Base-by-base conservation (phyloP, 1,139 yeast genomes). In the Meyerozyma smithsonii region DNA sequence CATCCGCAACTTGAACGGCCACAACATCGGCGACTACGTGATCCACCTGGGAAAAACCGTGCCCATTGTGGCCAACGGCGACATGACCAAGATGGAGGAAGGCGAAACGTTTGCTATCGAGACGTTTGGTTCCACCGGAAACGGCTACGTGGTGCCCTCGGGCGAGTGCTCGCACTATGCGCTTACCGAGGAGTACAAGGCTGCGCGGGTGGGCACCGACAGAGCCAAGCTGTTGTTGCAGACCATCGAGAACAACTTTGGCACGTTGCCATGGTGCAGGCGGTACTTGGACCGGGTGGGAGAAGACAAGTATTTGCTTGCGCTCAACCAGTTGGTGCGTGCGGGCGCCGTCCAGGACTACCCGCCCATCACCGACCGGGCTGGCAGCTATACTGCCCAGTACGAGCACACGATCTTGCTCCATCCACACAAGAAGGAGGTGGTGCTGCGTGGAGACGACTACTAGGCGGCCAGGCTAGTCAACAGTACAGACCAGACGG, bases 51-150 rank as follows among this genome's bases (percentile, higher is more conserved):
- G 97, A 46, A 92, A 92, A 61, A 81, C 94, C 16, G 97, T 92
- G 36, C 99, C 99, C 16, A 92, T 94, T 56, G 95, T 92, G 33
- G 84, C 90, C 56, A 87, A 86, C 54, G 92, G 90, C 10, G 98
- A 92, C 61, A 78, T 77, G 64, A 90, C 97, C 18, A 90, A 90
- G 72, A 90, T 92, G 97, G 99, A 94, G 62, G 99, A 92, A 67
- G 97, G 97, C 46, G 98, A 92, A 61, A 84, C 89, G 3, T 92
- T 88, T 71, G 99, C 99, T 42, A 90, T 94, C 56, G 99, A 92
- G 64, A 92, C 99, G 4, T 92, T 92, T 56, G 98, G 98, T 5
- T 79, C 96, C 34, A 92, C 98, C 1, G 99, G 99, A 46, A 78
- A 84, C 46, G 99, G 97, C 20, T 83, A 82, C 53, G 98, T 92